Evolutionary conservation across 148 eudicot genomes (phyloP).

Genomic region (Rhododendron williamsianum): DNA sequence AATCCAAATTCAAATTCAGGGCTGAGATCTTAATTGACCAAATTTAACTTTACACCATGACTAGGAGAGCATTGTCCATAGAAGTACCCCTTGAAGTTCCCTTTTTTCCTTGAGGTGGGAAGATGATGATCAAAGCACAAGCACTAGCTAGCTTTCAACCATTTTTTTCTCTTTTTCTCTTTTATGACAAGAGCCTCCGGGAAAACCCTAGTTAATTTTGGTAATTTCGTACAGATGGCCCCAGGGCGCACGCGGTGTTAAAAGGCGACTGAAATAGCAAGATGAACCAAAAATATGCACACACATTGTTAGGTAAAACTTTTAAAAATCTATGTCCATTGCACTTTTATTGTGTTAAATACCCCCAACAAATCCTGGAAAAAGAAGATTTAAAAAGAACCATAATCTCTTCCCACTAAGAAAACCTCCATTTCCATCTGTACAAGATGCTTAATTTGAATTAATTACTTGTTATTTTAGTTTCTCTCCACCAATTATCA

Average conservation of each 20-base stretch:
- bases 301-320: neutral
- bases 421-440: neutral
- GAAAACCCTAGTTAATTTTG: neutral
- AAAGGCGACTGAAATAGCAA: too few relatives aligned
- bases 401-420: neutral
- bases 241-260: neutral
- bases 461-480: neutral
- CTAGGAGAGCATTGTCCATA: neutral
- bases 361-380: neutral
- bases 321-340: too few relatives aligned
- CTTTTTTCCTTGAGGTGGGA: neutral
- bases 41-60: neutral
- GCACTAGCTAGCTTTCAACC: constrained; percentile 5
- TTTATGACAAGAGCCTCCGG: neutral
- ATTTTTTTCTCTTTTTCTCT: neutral
- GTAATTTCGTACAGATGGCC: neutral
- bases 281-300: neutral
- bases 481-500: neutral
- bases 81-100: neutral
- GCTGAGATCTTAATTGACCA: neutral
- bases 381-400: neutral
- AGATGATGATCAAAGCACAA: neutral
- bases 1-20: neutral
- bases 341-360: neutral
- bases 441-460: neutral